Percentiles rank a stretch among this genome's conserved stretches.
Evolutionary conservation across 2,329 filamentous ascomycete species (phyloP).

Genomic region (Fusarium sacchari): DNA sequence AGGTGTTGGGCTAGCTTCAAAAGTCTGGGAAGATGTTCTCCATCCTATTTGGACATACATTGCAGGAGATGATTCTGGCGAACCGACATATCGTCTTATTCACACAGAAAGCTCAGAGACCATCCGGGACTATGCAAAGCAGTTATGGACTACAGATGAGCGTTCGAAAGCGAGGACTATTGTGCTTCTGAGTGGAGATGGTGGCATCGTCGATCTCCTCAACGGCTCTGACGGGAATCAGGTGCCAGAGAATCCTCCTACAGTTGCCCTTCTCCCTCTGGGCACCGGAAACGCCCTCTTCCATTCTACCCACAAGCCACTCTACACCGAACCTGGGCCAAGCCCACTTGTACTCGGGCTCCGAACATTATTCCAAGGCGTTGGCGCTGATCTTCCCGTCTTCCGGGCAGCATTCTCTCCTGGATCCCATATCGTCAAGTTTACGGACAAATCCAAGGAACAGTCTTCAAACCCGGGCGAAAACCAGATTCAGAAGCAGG

Average conservation of each 20-base stretch:
- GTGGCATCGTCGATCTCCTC: conserved; percentile 83
- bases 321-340: conserved; percentile 54
- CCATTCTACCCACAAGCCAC: conserved; percentile 69
- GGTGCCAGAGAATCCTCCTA: conserved; percentile 46
- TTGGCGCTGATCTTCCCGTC: conserved; percentile 64
- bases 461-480: not conserved
- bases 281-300: conserved; percentile 75
- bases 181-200: conserved; percentile 86
- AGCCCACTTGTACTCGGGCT: conserved; percentile 61
- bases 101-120: conserved; percentile 71
- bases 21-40: conserved; percentile 66
- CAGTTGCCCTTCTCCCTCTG: conserved; percentile 66
- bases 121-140: conserved; percentile 69
- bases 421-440: conserved; percentile 61
- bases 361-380: conserved; percentile 69
- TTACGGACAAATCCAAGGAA: conserved; percentile 36
- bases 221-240: conserved; percentile 63
- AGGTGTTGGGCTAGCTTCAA: conserved; percentile 66
- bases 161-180: conserved; percentile 61
- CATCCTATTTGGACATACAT: conserved; percentile 63
- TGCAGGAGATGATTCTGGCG: conserved; percentile 22
- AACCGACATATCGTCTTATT: conserved; percentile 53
- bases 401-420: conserved; percentile 71
- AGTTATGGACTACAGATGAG: conserved; percentile 48
- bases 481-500: conserved; percentile 41